Evolutionary conservation across 805 yeast genomes (phyloP).

Genomic region (Hanseniaspora clermontiae): DNA sequence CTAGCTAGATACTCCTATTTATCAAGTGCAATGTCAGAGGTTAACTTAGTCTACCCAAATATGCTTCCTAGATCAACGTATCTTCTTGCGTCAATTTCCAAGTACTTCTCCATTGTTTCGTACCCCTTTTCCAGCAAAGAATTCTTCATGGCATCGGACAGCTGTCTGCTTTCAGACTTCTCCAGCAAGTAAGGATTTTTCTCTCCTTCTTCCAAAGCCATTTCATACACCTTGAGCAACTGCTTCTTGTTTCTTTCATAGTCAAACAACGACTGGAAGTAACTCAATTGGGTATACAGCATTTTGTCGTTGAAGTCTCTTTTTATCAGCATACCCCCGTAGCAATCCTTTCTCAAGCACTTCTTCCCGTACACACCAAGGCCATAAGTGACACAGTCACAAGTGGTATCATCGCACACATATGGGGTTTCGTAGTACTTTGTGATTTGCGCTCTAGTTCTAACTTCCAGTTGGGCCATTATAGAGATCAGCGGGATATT

Average conservation of each 20-base stretch:
- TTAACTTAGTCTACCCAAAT: neutral
- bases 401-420: conserved; percentile 70
- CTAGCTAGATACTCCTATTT: too few species aligned
- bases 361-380: conserved; percentile 80
- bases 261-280: conserved; percentile 68
- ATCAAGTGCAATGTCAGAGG: too few species aligned
- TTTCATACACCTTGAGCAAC: conserved; percentile 41
- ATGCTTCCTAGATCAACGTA: conserved; percentile 66
- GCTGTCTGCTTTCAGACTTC: conserved; percentile 51
- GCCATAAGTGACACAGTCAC: conserved; percentile 70
- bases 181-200: conserved; percentile 20
- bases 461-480: conserved; percentile 61
- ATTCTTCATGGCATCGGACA: conserved; percentile 40
- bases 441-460: conserved; percentile 56
- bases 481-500: conserved; percentile 42
- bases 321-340: conserved; percentile 56
- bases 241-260: conserved; percentile 58
- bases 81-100: conserved; percentile 73
- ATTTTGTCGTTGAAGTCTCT: conserved; percentile 66
- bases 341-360: conserved; percentile 49
- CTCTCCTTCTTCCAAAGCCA: conserved; percentile 25
- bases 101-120: conserved; percentile 55
- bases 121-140: conserved; percentile 34
- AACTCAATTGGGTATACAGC: conserved; percentile 74
- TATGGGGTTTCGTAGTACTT: conserved; percentile 79